Percentiles rank a stretch among this genome's conserved stretches.
Conservation (phyloP, 2,329 filamentous ascomycete genomes). For the Neopestalotiopsis clavispora region DNA sequence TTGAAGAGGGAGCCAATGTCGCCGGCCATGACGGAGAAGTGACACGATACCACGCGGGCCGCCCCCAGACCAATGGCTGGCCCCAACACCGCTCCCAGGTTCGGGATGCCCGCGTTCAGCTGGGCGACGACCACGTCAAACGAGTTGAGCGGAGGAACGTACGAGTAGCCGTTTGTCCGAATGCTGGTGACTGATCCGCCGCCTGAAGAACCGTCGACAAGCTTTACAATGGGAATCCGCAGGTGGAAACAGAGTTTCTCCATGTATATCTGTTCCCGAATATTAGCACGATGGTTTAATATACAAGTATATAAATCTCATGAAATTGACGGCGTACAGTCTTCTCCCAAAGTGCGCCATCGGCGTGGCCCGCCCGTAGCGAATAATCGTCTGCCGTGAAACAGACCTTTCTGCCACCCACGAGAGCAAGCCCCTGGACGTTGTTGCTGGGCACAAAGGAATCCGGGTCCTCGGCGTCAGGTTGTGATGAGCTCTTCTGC, state of each 20-base stretch:
- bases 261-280: constrained; percentile 49
- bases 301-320: not conserved
- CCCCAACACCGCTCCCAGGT: constrained; percentile 66
- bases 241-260: constrained; percentile 64
- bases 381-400: constrained; percentile 70
- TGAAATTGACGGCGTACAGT: constrained; percentile 36
- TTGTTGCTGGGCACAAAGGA: constrained; percentile 65
- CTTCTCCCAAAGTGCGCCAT: constrained; percentile 62
- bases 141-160: constrained; percentile 61
- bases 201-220: constrained; percentile 68
- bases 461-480: constrained; percentile 40
- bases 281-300: not conserved
- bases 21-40: constrained; percentile 70
- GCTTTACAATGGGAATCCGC: constrained; percentile 64
- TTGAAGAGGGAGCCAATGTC: constrained; percentile 68
- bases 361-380: constrained; percentile 67
- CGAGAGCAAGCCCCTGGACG: constrained; percentile 60
- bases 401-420: constrained; percentile 58
- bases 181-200: constrained; percentile 68
- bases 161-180: constrained; percentile 58
- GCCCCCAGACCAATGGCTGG: constrained; percentile 69
- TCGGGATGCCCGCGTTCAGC: constrained; percentile 67
- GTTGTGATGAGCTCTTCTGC: constrained; percentile 37
- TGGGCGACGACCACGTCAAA: constrained; percentile 60
- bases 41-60: constrained; percentile 63